Base-by-base conservation (phyloP, 805 yeast genomes). In the Pichia pseudocactophila region DNA sequence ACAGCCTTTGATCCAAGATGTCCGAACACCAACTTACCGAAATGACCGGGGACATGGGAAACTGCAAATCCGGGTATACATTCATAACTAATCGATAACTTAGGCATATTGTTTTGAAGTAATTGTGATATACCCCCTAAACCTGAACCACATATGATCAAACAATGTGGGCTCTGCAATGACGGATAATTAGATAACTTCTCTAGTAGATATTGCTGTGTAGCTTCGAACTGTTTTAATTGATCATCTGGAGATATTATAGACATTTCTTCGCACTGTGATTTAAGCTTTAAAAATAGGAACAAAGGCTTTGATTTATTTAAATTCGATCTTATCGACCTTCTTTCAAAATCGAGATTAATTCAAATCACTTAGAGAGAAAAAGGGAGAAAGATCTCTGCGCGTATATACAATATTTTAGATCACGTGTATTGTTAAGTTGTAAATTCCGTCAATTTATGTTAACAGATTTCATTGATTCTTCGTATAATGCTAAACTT, bases 131-230 rank as follows among this genome's bases (percentile, higher is more conserved):
- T 80, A 1, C 94, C 95, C 11, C 96, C 95, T 15, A 90, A 69
- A 0, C 98, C 98, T 4, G 96, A 84, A 7, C 98, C 98, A 63
- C 97, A 89, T 41, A 90, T 84, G 49, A 90, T 82, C 44, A 88
- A 73, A 0, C 77, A 79, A 46, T 76, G 65, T 2, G 96, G 95
- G 11, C 44, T 40, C 18, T 36, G 41, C 10, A 55, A 32, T 10
- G 32, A 17, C 25, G 44, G 41, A 28, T 34, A 45, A n/a, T 22
- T 32, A 16, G 49, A 38, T 30, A 56, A 32, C 19, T 40, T 34
- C 6, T 34, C 34, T 20, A 39, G 41, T 25, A 54, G 47, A 22
- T 45, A 35, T 1, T 42, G 27, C 37, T 41, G 52, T 6, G 58
- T 50, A 3, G 37, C n/a, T 13, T 49, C 43, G 2, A 55, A 37